Evolutionary conservation across 2,329 filamentous ascomycete genomes (phyloP), one percentile per base, ranked within the genome.

Genomic region (Ophiostoma perfectum): DNA sequence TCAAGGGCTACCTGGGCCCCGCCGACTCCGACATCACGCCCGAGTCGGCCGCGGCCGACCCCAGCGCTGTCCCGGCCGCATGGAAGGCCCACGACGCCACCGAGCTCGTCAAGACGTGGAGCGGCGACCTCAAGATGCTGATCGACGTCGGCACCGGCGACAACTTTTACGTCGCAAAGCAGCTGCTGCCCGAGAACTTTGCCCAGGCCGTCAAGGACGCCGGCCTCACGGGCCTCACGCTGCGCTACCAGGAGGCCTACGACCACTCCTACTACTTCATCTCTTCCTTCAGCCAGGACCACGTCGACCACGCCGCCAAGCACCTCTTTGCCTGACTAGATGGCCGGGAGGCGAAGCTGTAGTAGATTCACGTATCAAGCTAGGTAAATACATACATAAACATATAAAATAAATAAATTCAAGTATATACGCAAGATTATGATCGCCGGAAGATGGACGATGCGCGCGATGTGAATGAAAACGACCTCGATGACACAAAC

Each of bases 261-360:
- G 95, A 99, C 78, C 95, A 99, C 81, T 96, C 92, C 71, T 99
- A 99, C 81, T 99, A 88, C 80, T 97, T 97, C 80, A 96, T 99
- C 83, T 89, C 93, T 47, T 88, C 88, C 16, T 99, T 99, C 77
- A 86, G 90, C 60, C 89, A 91, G 75, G 93, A 98, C 74, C 95
- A 99, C 79, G 85, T 98, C 73, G 89, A 92, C 75, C 92, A 96
- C 80, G 93, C 93, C 70, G 94, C 93, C 73, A 97, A 95, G 83
- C 89, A 92, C 77, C 81, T 97, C 68, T 55, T 70, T 27, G 27
- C 27, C 18, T 68, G 58, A 62, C 58, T 62, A 18, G 62, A 16
- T 6, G 36, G 16, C 7, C 27, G 27, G 27, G 27, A 27, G 27
- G 27, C 27, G 27, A 64, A 64, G 41, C n/a, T 64, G 60, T 63